A percentile compares a stretch with the other conserved stretches of the same genome.
These are phyloP conservation scores for Przewalskia tangutica DNA, from an alignment of 257 asterid genomes.

Conservation along the genomic window DNA sequence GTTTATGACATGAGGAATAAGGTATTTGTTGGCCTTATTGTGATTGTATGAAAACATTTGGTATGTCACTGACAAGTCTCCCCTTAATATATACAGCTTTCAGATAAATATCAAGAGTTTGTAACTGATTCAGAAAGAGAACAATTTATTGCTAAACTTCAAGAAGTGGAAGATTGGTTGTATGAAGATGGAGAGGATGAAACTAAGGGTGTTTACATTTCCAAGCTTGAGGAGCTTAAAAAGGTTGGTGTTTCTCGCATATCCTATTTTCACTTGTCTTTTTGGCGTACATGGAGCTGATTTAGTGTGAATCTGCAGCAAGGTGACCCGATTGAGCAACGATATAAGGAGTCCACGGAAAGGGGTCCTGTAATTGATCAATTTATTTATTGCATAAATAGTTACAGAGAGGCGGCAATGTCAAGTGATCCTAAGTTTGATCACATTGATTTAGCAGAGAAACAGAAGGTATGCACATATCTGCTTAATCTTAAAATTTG, in stretches of 20 bases:
- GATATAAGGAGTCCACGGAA: conserved; percentile 65
- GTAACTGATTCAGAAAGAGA: conserved; percentile 68
- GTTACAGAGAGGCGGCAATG: conserved; percentile 81
- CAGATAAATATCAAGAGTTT: conserved; percentile 60
- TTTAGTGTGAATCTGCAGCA: conserved; percentile 40
- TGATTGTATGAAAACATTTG: not conserved
- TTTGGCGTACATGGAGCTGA: not conserved
- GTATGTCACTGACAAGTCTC: not conserved
- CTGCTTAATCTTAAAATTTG: not conserved
- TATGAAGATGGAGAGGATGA: conserved; percentile 98
- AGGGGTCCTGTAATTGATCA: conserved; percentile 71
- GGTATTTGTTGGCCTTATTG: conserved; percentile 24
- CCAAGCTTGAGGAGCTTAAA: conserved; percentile 84
- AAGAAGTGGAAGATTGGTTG: conserved; percentile 94
- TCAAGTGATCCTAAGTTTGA: conserved; percentile 68
- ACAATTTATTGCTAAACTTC: conserved; percentile 55
- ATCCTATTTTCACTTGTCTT: not conserved
- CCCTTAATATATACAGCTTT: conserved; percentile 41
- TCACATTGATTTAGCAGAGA: conserved; percentile 69
- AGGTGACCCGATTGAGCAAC: conserved; percentile 86
- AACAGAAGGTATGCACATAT: conserved; percentile 47
- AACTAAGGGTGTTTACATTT: conserved; percentile 54
- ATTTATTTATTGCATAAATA: conserved; percentile 47
- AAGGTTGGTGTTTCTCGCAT: conserved; percentile 17
- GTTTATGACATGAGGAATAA: conserved; percentile 90